These are phyloP conservation scores for Staphylotrichum tortipilum DNA, from an alignment of 495 filamentous ascomycete genomes.

Conservation along the genomic window DNA sequence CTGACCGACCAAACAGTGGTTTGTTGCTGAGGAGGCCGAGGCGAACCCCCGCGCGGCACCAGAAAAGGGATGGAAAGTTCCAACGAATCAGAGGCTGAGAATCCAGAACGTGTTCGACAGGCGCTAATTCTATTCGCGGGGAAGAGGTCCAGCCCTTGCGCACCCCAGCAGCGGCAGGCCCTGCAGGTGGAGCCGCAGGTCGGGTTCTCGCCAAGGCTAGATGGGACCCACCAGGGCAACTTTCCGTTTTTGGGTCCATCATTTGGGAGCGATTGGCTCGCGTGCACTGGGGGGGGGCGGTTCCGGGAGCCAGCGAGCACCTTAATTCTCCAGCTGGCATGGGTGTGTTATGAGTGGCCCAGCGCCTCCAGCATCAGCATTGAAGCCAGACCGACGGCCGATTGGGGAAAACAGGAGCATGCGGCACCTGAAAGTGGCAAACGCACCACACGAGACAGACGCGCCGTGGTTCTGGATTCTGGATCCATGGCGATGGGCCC, in stretches of 20 bases:
- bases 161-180: neutral
- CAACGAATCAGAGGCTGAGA: slow-evolving; percentile 10
- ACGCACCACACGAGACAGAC: too few relatives aligned
- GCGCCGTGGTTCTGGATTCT: too few relatives aligned
- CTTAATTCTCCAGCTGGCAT: neutral
- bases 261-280: slow-evolving; percentile 1
- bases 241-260: neutral
- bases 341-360: neutral
- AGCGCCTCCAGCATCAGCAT: too few relatives aligned
- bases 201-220: neutral
- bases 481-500: too few relatives aligned
- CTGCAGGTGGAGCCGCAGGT: neutral
- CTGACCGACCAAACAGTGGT: too few relatives aligned
- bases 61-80: neutral
- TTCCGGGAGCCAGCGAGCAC: neutral
- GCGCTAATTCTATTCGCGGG: slow-evolving; percentile 14
- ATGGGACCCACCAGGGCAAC: neutral
- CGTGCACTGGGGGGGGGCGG: neutral
- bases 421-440: neutral
- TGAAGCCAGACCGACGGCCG: neutral
- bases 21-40: too few relatives aligned
- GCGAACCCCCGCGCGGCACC: neutral
- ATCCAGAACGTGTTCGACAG: slow-evolving; percentile 9
- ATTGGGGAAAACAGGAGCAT: neutral
- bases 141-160: slow-evolving; percentile 6